A percentile compares a stretch with the other conserved stretches of the same genome.
Conservation (phyloP, 306 rosid genomes). For the Bauhinia variegata region DNA sequence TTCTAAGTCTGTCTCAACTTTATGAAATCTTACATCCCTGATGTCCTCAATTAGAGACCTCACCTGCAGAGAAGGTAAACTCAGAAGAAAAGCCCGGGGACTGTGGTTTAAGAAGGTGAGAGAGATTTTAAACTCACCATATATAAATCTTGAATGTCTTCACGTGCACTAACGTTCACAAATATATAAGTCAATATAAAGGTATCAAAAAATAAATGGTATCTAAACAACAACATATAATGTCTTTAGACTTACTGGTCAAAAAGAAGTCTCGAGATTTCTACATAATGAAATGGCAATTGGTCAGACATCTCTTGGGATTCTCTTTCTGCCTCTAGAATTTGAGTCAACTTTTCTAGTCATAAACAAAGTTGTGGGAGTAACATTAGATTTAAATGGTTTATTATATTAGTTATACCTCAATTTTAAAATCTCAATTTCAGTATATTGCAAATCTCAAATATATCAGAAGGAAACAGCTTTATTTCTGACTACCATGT, state of each 20-base stretch:
- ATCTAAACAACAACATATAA: slow-evolving; percentile 28
- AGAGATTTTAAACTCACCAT: slow-evolving; percentile 67
- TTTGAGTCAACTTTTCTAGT: slow-evolving; percentile 80
- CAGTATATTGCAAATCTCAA: slow-evolving; percentile 6
- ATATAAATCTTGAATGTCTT: slow-evolving; percentile 72
- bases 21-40: slow-evolving; percentile 89
- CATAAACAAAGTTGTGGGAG: slow-evolving; percentile 33
- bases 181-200: no score
- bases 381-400: neutral
- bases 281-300: slow-evolving; percentile 93
- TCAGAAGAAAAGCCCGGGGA: slow-evolving; percentile 28
- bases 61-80: slow-evolving; percentile 54
- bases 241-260: slow-evolving; percentile 62
- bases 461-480: slow-evolving; percentile 1
- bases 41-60: slow-evolving; percentile 94
- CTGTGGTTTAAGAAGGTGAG: slow-evolving; percentile 16
- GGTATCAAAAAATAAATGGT: neutral
- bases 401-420: slow-evolving; percentile 6
- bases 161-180: slow-evolving; percentile 69
- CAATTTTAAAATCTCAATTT: slow-evolving; percentile 6
- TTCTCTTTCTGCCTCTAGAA: slow-evolving; percentile 85
- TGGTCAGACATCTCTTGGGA: slow-evolving; percentile 85
- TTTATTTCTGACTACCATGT: slow-evolving; percentile 11
- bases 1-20: slow-evolving; percentile 86
- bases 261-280: slow-evolving; percentile 83